Percentiles rank a stretch among this genome's conserved stretches.
Evolutionary conservation across 139 green algal species (phyloP).

Genomic region (Nannochloris sp.): DNA sequence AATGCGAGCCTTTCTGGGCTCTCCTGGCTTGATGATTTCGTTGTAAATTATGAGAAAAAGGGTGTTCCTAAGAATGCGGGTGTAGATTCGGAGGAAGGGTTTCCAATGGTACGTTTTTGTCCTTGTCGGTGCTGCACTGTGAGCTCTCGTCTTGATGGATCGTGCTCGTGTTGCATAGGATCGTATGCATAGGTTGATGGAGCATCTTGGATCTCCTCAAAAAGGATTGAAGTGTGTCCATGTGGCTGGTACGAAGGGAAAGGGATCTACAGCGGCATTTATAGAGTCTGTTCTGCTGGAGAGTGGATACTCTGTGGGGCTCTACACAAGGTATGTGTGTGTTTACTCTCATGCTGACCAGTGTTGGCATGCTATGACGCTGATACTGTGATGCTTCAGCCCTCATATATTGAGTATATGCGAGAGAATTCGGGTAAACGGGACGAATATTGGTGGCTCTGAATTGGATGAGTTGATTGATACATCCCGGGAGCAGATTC

Average conservation of each 20-base stretch:
- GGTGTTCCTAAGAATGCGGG: conserved; percentile 60
- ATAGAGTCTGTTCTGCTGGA: conserved; percentile 49
- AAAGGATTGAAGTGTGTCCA: conserved; percentile 41
- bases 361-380: no score
- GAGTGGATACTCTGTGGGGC: conserved; percentile 50
- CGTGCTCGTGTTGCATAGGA: conserved; percentile 26
- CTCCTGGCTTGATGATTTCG: background rate
- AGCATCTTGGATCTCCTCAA: conserved; percentile 53
- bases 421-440: conserved; percentile 61
- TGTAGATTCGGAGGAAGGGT: conserved; percentile 24
- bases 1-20: no score
- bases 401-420: conserved; percentile 65
- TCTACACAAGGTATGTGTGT: conserved; percentile 48
- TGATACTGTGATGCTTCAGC: conserved; percentile 14
- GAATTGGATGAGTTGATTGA: conserved; percentile 24
- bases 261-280: conserved; percentile 67
- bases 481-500: background rate
- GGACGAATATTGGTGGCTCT: conserved; percentile 6
- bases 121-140: background rate
- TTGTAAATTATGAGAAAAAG: conserved; percentile 54
- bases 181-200: conserved; percentile 55
- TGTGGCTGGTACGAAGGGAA: conserved; percentile 84
- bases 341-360: background rate
- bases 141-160: background rate
- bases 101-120: conserved; percentile 39